Evolutionary conservation across 768 basidiomycete genomes (phyloP), one percentile per base, ranked within the genome.

Genomic region (Daedalea quercina): DNA sequence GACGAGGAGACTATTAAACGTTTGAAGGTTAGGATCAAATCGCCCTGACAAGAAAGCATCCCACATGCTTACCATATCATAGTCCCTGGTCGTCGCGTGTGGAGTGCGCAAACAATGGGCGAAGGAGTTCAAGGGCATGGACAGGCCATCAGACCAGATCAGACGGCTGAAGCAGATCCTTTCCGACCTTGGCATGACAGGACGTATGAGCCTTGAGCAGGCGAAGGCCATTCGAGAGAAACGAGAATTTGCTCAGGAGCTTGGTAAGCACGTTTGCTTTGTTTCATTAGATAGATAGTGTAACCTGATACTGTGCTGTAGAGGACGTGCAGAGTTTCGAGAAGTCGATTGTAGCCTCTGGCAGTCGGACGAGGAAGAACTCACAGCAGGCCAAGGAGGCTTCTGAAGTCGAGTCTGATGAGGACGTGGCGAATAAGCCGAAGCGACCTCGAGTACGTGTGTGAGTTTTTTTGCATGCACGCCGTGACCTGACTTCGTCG

Each of bases 291-390:
- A 19, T 35, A 4, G 41, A 50, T 13, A 24, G 50, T 47, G 6
- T 28, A 9, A 51, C 9, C 33, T 34, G 28, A 47, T 33, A 3
- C 26, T 35, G 11, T 22, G 9, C 13, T 45, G 8, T 65, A 90
- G 90, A 83, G 76, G 90, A 91, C 56, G 88, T 92, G 19, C 71
- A 81, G 56, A 74, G 78, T 47, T 92, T 90, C 54, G 85, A 82
- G 54, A 70, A 77, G 58, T 72, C 78, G 15, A 51, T 70, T 1
- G 70, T 79, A 17, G 63, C 63, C 15, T 60, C 64, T 31, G 54
- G 63, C 19, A 60, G 56, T 59, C 65, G 54, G 58, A 62, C 57
- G 41, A 50, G 52, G 19, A 40, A 47, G 48, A 56, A 61, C 49
- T 60, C 62, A 6, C 70, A 63, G 35, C 62, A 64, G 12, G 59